Evolutionary conservation across 1,284 basidiomycete species (phyloP).

Genomic region (Pyrrhoderma noxium): DNA sequence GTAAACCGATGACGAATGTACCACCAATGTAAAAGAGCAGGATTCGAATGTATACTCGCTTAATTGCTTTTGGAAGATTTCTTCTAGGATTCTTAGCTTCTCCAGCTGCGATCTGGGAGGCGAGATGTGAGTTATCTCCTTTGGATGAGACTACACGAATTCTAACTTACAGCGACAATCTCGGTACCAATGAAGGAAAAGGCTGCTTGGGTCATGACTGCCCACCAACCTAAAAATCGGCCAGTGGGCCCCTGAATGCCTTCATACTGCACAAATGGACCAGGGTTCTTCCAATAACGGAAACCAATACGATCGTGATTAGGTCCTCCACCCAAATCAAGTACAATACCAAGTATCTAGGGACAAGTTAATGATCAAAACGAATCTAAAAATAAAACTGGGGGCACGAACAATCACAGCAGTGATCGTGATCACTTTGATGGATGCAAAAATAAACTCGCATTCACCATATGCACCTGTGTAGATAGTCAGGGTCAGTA

Average conservation of each 20-base stretch:
- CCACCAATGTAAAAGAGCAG: conserved; percentile 67
- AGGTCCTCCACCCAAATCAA: conserved; percentile 66
- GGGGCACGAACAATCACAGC: conserved; percentile 50
- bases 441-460: conserved; percentile 70
- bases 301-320: conserved; percentile 48
- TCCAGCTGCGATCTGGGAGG: conserved; percentile 63
- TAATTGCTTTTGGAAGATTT: conserved; percentile 62
- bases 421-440: conserved; percentile 74
- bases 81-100: conserved; percentile 67
- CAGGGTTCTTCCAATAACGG: conserved; percentile 67
- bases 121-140: background rate
- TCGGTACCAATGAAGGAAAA: conserved; percentile 83
- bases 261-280: conserved; percentile 57
- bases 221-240: conserved; percentile 61
- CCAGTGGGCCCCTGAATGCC: conserved; percentile 53
- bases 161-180: conserved; percentile 72
- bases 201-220: conserved; percentile 67
- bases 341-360: conserved; percentile 48
- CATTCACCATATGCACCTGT: conserved; percentile 59
- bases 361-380: background rate
- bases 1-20: conserved; percentile 63
- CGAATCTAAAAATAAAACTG: conserved; percentile 24
- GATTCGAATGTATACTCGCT: conserved; percentile 67
- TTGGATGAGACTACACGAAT: conserved; percentile 16
- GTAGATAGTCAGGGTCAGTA: background rate